Evolutionary conservation across 768 basidiomycete genomes (phyloP), one percentile per base, ranked within the genome.

Genomic region (Podaxis sp.): DNA sequence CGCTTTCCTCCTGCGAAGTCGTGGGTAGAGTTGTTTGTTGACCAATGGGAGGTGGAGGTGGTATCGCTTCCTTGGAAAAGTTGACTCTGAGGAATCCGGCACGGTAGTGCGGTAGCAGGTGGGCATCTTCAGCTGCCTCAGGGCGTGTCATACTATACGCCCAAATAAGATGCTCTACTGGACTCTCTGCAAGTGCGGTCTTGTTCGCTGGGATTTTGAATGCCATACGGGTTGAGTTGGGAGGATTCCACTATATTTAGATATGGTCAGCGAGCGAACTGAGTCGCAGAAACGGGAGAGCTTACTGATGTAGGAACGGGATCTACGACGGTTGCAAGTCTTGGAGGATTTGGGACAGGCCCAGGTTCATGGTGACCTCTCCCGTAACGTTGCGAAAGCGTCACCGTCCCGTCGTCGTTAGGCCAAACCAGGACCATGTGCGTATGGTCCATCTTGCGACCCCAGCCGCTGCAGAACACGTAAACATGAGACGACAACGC

Each of bases 391-490:
- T 90, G 88, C 9, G 85, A 86, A 55, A 90, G 69, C 1, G 85
- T 84, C 49, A 79, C 76, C 4, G 80, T 76, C 2, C 82, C 83
- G 66, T 89, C 84, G 2, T 75, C 68, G 66, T 79, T 77, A 51
- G 72, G 69, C 77, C 79, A 79, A 71, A 80, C 70, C n/a, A 89
- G 81, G 61, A 89, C 79, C 80, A 87, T 85, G 46, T 80, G 79
- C 0, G 81, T 77, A 51, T 75, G 67, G n/a, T 74, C 67, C 84
- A 86, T 85, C 47, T 69, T 73, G 33, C 61, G 64, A 4, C 86
- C 85, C 67, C 82, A 86, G 12, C 84, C 85, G 52, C 81, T 82
- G 62, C 29, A 61, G 63, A 46, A n/a, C 8, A 17, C 8, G 15
- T 65, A 6, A 58, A 47, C 56, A 8, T 46, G 22, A 40, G 50